Evolutionary conservation across 2,329 filamentous ascomycete species (phyloP).

Genomic region (Apiospora koreana): DNA sequence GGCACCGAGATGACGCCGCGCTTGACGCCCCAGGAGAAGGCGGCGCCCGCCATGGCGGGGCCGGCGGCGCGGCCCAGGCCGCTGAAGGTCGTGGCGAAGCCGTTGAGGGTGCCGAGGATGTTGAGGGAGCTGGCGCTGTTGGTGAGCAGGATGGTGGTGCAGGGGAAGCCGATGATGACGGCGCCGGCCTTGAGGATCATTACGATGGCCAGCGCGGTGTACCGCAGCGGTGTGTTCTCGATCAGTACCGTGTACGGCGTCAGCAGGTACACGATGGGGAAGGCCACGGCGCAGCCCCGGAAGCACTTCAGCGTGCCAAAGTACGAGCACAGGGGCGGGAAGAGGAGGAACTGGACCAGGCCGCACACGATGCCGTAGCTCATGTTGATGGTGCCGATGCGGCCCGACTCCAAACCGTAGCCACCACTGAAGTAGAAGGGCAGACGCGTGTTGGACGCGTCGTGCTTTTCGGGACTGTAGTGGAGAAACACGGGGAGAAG

Average conservation of each 20-base stretch:
- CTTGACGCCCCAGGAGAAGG: conserved; percentile 77
- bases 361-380: conserved; percentile 79
- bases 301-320: conserved; percentile 77
- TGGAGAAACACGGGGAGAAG: conserved; percentile 87
- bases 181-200: conserved; percentile 75
- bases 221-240: conserved; percentile 47
- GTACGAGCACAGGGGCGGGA: conserved; percentile 71
- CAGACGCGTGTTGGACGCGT: conserved; percentile 59
- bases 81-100: conserved; percentile 80
- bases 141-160: conserved; percentile 85
- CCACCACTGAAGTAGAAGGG: conserved; percentile 84
- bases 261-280: conserved; percentile 77
- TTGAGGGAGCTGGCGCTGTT: conserved; percentile 77
- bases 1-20: conserved; percentile 75
- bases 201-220: conserved; percentile 63
- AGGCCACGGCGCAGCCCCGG: conserved; percentile 62
- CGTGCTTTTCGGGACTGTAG: conserved; percentile 62
- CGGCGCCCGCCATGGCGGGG: conserved; percentile 70
- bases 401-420: conserved; percentile 70
- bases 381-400: conserved; percentile 85
- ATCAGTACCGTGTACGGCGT: conserved; percentile 79
- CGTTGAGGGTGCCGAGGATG: conserved; percentile 86
- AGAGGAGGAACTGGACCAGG: conserved; percentile 82
- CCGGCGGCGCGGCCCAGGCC: conserved; percentile 79
- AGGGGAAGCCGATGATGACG: conserved; percentile 86